Base-by-base conservation (phyloP, 2,329 filamentous ascomycete species). In the Claviceps sorghi region DNA sequence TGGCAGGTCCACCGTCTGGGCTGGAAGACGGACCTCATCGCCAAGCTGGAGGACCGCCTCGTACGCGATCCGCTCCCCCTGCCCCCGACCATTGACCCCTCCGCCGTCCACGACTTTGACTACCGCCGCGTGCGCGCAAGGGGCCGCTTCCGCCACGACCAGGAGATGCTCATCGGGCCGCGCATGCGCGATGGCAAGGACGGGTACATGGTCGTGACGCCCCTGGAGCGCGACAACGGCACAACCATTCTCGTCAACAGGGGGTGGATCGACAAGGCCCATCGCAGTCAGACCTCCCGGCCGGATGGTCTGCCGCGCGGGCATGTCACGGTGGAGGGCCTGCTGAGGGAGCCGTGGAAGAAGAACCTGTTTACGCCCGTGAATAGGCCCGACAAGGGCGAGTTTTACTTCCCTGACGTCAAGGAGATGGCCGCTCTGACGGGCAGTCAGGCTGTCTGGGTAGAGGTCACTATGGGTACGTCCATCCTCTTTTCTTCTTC, bases 361-460 rank as follows among this genome's bases (percentile, higher is more conserved):
- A 95, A 91, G 76, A 98, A 98, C 67, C 85, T 90, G 78, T 98
- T 98, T 67, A 98, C 93, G 52, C 93, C 93, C 0, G 82, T 86
- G 0, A 98, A 98, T 61, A 75, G 80, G 59, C 91, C 91, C 0
- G 83, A 90, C 59, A 82, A 82, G 63, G 80, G 84, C 54, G 83
- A 89, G 67, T 98, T 94, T 66, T 95, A 95, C 70, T 98, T 98
- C 63, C 91, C 93, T 0, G 91, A 95, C 67, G 88, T 98, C 26
- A 69, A 77, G 61, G 81, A 96, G 74, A 98, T 98, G 93, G 93
- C 93, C 1, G 75, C 73, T 55, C 69, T 88, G 65, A 83, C 82
- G 26, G 88, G 86, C 1, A 90, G 85, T 61, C 88, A 96, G 69
- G 76, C 88, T 0, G 86, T 98, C 41, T 96, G 90, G 90, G 78